Base-by-base conservation (phyloP, 2,329 filamentous ascomycete genomes). In the Trichocomaceae sp. region DNA sequence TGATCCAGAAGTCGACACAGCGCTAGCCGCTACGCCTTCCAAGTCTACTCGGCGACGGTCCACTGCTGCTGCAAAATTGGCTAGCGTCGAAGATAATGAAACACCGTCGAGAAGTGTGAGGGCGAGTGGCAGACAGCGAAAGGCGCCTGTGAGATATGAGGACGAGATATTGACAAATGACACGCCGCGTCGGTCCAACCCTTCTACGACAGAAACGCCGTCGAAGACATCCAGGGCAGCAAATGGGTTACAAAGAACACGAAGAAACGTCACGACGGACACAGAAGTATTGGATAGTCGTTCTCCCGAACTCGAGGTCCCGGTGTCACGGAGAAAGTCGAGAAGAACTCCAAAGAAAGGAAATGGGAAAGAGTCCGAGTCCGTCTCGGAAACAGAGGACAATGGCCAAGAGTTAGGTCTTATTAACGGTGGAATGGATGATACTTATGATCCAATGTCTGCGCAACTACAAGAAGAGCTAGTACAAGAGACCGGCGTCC, bases 381-480 rank as follows among this genome's bases (percentile, higher is more conserved):
- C 13, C 9, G 26, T 20, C 2, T 45, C 37, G 9, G 47, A 54
- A 47, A 6, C 17, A 22, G 26, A 33, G 19, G 23, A 47, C 7
- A 23, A 17, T 3, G 37, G 23, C 41, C 20, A 29, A 37, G 54
- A 58, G 35, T 61, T 66, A 6, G 58, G 61, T 12, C 58, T 63
- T 7, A 60, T 61, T 17, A 68, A 69, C 22, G 65, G 62, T 22
- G 64, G 64, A 45, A 67, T 69, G 50, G 69, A 65, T 6, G 60
- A 71, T 47, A 68, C 47, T 13, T 57, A 72, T 52, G 68, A 71
- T 41, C 61, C 69, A 9, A 63, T 71, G 52, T 61, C 67, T 7
- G 63, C 68, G 57, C 70, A 73, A 52, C 56, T 72, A 35, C 70
- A 72, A 49, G 64, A 71, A 46, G 68, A 63, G n/a, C 60, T 71